Conservation (phyloP, 495 filamentous ascomycete species). For the Thozetella sp. region DNA sequence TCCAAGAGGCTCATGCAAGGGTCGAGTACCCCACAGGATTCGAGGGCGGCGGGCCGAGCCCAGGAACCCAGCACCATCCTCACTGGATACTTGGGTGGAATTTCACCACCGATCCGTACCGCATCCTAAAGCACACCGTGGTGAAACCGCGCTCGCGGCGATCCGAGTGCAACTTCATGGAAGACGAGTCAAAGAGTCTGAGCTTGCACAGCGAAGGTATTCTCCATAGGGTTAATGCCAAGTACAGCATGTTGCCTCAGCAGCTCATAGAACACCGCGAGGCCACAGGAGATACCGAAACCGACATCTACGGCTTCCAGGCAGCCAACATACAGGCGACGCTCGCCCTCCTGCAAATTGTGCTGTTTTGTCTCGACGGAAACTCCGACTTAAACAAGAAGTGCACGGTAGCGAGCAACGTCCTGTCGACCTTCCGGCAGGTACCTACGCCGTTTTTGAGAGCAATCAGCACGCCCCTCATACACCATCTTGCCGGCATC, state of each 20-base stretch:
- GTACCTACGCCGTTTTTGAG: conserved; percentile 45
- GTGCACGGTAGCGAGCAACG: conserved; percentile 47
- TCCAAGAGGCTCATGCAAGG: conserved; percentile 40
- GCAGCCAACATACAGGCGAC: conserved; percentile 56
- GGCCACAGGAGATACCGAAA: conserved; percentile 28
- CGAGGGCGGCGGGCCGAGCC: conserved; percentile 33
- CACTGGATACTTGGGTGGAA: conserved; percentile 56
- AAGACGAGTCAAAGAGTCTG: conserved; percentile 14
- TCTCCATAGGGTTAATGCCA: conserved; percentile 36
- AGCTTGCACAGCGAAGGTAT: conserved; percentile 27
- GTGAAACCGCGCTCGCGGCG: conserved; percentile 18
- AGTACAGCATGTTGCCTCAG: conserved; percentile 38
- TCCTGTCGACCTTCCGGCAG: conserved; percentile 44
- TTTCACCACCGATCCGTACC: conserved; percentile 52
- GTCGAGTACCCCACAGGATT: conserved; percentile 47
- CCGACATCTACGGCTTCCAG: conserved; percentile 49
- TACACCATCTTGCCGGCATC: conserved; percentile 52
- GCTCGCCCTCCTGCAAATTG: conserved; percentile 50
- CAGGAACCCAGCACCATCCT: conserved; percentile 14
- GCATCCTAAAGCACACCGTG: conserved; percentile 47
- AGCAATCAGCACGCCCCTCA: conserved; percentile 51
- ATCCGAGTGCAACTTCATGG: conserved; percentile 23
- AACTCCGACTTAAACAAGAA: conserved; percentile 41
- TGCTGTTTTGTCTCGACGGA: conserved; percentile 40
- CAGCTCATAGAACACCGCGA: conserved; percentile 36